phyloP scores from a whole-genome alignment of 768 basidiomycete genomes.

The Lepiota subincarnata region DNA sequence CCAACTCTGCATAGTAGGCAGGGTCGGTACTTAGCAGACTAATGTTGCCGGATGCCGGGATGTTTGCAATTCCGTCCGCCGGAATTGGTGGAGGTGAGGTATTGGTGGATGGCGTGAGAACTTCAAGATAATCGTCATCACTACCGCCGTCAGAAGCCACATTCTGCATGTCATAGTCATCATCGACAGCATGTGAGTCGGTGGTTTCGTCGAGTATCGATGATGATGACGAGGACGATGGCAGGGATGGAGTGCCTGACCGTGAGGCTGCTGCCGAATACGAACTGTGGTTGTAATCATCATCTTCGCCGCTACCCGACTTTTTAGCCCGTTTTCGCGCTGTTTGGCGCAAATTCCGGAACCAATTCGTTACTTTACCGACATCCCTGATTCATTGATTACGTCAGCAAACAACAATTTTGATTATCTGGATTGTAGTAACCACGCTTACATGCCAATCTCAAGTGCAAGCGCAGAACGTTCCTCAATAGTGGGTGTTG shows the following conservation, averaged over 20 bases:
- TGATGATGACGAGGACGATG: constrained; percentile 46
- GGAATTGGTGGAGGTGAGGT: constrained; percentile 30
- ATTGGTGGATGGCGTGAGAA: constrained; percentile 67
- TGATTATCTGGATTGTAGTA: constrained; percentile 13
- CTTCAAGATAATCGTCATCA: constrained; percentile 72
- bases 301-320: constrained; percentile 39
- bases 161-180: constrained; percentile 38
- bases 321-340: constrained; percentile 67
- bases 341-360: constrained; percentile 79
- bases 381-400: constrained; percentile 52
- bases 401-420: constrained; percentile 14
- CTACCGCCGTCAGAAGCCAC: constrained; percentile 53
- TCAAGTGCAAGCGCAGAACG: constrained; percentile 68
- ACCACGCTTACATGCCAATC: constrained; percentile 64
- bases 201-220: constrained; percentile 38
- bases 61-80: constrained; percentile 13
- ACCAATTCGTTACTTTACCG: constrained; percentile 86
- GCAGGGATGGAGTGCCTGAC: constrained; percentile 44
- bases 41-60: constrained; percentile 22
- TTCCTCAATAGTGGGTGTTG: constrained; percentile 78
- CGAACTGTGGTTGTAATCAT: constrained; percentile 32
- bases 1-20: constrained; percentile 39
- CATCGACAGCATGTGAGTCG: constrained; percentile 41
- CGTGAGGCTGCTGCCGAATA: constrained; percentile 47
- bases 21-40: constrained; percentile 24